Percentiles rank a stretch among this genome's conserved stretches.
Conservation (phyloP, 2,329 filamentous ascomycete species). For the Stylonectria norvegica region DNA sequence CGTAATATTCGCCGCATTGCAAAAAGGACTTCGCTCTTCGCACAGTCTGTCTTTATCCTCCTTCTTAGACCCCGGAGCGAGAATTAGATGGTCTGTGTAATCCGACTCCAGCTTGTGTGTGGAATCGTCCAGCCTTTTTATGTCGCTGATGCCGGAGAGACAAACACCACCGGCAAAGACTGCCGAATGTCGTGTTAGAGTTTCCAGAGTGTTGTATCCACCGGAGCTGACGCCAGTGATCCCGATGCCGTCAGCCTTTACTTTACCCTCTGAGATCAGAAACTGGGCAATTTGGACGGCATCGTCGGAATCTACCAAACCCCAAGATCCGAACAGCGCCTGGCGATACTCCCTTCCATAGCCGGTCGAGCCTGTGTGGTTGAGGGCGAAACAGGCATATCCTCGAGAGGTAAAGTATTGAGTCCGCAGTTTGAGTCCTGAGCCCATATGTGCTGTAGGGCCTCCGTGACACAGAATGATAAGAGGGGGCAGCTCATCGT, state of each 20-base stretch:
- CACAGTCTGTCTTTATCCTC: slow-evolving; percentile 42
- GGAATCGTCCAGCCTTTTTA: slow-evolving; percentile 42
- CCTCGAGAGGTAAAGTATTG: slow-evolving; percentile 55
- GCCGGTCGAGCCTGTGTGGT: slow-evolving; percentile 51
- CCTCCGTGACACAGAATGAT: slow-evolving; percentile 52
- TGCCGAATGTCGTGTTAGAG: slow-evolving; percentile 42
- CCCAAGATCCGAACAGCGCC: slow-evolving; percentile 48
- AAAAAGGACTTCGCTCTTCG: slow-evolving; percentile 46
- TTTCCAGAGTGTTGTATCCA: slow-evolving; percentile 52
- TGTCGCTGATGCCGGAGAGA: slow-evolving; percentile 49
- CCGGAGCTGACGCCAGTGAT: slow-evolving; percentile 51
- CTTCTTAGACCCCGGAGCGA: slow-evolving; percentile 31
- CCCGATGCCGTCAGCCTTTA: slow-evolving; percentile 39
- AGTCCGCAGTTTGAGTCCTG: slow-evolving; percentile 41
- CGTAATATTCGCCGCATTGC: slow-evolving; percentile 45
- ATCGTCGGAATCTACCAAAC: slow-evolving; percentile 49
- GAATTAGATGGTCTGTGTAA: slow-evolving; percentile 46
- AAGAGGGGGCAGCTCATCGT: slow-evolving; percentile 42
- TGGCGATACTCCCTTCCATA: slow-evolving; percentile 50
- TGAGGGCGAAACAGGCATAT: slow-evolving; percentile 48
- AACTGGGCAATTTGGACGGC: slow-evolving; percentile 44
- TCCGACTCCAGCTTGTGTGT: slow-evolving; percentile 57
- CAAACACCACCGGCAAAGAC: slow-evolving; percentile 49
- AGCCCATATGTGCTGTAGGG: slow-evolving; percentile 42
- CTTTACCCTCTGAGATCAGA: slow-evolving; percentile 35